Percentiles rank a stretch among this genome's conserved stretches.
These are phyloP conservation scores for Rosa rugosa DNA, from an alignment of 306 rosid genomes.

Conservation along the genomic window DNA sequence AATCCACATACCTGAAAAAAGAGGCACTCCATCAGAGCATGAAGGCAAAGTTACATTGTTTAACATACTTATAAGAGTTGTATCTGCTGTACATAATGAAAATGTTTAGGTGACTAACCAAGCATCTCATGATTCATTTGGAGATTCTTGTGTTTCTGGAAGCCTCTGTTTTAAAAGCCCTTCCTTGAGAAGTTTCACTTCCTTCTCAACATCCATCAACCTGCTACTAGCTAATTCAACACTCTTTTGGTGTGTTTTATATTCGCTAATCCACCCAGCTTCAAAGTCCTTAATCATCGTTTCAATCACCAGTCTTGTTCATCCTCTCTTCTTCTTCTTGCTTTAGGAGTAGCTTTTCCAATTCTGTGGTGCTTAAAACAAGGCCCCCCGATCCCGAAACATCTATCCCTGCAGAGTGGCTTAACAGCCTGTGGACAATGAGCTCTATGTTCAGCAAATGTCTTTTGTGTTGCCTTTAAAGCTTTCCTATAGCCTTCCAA, in stretches of 20 bases:
- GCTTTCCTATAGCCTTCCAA: constrained; percentile 81
- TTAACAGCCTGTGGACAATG: constrained; percentile 62
- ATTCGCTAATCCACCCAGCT: constrained; percentile 37
- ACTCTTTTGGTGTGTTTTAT: constrained; percentile 34
- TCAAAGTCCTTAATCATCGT: constrained; percentile 53
- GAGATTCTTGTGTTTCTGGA: constrained; percentile 39
- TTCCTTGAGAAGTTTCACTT: constrained; percentile 51
- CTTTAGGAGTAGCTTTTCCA: constrained; percentile 67
- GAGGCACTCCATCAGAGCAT: not conserved
- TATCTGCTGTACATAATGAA: not conserved
- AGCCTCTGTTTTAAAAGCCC: constrained; percentile 36
- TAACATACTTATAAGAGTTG: constrained; percentile 7
- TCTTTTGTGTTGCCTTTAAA: constrained; percentile 59
- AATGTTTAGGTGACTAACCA: constrained; percentile 27
- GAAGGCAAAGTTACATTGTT: not conserved
- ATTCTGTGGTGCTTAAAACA: constrained; percentile 72
- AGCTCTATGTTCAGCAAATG: constrained; percentile 66
- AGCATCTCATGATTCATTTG: constrained; percentile 36
- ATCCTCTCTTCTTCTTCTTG: constrained; percentile 81
- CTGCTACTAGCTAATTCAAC: constrained; percentile 41
- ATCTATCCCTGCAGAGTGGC: constrained; percentile 82
- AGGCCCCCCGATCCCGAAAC: constrained; percentile 90
- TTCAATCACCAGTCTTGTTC: constrained; percentile 38
- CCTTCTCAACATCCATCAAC: constrained; percentile 44
- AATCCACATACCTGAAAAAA: too few relatives aligned